These are phyloP conservation scores for Elsinoe fawcettii DNA, from an alignment of 2,329 filamentous ascomycete genomes.

Conservation along the genomic window DNA sequence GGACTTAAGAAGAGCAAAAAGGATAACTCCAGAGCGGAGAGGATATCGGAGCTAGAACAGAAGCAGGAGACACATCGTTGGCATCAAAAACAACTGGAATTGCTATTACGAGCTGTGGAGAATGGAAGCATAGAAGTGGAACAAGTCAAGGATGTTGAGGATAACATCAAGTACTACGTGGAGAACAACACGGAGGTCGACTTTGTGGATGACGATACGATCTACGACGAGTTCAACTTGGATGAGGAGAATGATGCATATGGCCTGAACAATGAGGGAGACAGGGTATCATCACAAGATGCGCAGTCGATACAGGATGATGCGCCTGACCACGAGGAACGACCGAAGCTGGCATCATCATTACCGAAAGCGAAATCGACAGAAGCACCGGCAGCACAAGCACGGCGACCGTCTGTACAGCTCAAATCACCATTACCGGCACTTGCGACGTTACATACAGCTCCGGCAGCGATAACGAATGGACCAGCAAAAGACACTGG, in stretches of 20 bases:
- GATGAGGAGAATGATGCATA: constrained; percentile 86
- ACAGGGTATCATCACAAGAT: constrained; percentile 91
- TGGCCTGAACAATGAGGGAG: constrained; percentile 71
- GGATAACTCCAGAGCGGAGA: constrained; percentile 72
- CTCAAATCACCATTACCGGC: constrained; percentile 92
- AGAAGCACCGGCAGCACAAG: constrained; percentile 50
- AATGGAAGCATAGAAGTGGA: constrained; percentile 86
- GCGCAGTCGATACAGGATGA: constrained; percentile 88
- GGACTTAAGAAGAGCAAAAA: constrained; percentile 94
- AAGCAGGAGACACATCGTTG: constrained; percentile 90
- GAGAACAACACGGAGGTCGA: constrained; percentile 81
- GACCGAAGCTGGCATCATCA: constrained; percentile 15
- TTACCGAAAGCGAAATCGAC: constrained; percentile 51
- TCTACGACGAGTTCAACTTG: constrained; percentile 91
- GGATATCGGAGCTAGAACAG: constrained; percentile 76
- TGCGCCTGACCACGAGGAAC: constrained; percentile 49
- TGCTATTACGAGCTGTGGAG: constrained; percentile 81
- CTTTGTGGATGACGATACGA: constrained; percentile 85
- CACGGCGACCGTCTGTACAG: constrained; percentile 74
- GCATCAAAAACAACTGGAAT: constrained; percentile 87
- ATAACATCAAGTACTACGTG: constrained; percentile 91
- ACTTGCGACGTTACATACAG: constrained; percentile 78
- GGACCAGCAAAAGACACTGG: constrained; percentile 47
- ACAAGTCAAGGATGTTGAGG: constrained; percentile 80
- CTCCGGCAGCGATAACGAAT: constrained; percentile 55